Base-by-base conservation (phyloP, 768 basidiomycete species). In the Mycena indigotica region DNA sequence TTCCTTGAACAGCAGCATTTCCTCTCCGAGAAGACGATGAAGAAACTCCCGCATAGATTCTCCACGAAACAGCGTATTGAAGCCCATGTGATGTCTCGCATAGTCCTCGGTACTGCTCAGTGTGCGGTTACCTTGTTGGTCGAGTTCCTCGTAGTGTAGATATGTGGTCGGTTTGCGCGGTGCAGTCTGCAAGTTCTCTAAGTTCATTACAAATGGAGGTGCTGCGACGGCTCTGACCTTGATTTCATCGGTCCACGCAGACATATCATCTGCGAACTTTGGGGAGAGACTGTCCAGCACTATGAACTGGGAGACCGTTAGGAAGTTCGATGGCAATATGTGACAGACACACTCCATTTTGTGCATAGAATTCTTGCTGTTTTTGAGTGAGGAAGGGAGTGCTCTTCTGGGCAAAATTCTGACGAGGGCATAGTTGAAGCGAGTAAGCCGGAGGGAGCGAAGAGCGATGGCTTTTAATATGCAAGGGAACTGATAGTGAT, bases 1-100 rank as follows among this genome's bases (percentile, higher is more conserved):
- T 41, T 64, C 62, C 28, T 64, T 64, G 56, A 64, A 64, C 29
- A 64, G 29, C 16, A 52, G 28, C 62, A 64, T 60, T 12, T 60
- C 51, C 29, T 64, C 62, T 5, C 62, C 59, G 3, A 51, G 41
- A 2, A 64, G 51, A 28, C 24, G 16, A 24, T 50, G 25, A 2
- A 64, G 50, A 17, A 60, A 44, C 5, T 19, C 17, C 1, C 32
- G 30, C 49, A 64, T 57, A 17, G 44, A 28, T 3, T 28, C 8
- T 15, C 62, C 62, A 26, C 59, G 56, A 41, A 64, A 60, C 1
- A 60, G 49, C 2, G 15, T 29, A 24, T 52, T 45, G 50, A 64
- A 60, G 26, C 62, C 58, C 25, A 39, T n/a, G 40, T 64, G 62
- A 21, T 60, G 32, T 21, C 55, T 52, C 2, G 62, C 62, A 23